Conservation (phyloP, 805 yeast species). For the Jamesozyma jinghongensis region DNA sequence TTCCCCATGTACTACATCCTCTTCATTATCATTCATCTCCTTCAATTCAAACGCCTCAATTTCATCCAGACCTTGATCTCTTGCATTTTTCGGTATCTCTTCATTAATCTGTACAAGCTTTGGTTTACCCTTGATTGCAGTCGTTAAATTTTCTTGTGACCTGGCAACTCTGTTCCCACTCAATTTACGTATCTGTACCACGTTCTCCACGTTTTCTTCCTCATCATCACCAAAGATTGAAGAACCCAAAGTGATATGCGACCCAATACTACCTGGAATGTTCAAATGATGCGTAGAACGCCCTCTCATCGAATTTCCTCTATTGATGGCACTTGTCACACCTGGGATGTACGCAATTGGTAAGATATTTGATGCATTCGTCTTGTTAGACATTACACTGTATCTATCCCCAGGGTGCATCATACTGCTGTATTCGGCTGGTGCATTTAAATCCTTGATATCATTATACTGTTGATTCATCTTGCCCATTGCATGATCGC, state of each 20-base stretch:
- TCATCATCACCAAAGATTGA: conserved; percentile 35
- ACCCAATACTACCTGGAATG: conserved; percentile 21
- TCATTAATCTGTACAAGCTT: conserved; percentile 40
- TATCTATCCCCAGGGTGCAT: conserved; percentile 12
- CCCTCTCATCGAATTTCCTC: background rate
- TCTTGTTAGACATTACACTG: conserved; percentile 54
- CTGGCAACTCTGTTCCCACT: background rate
- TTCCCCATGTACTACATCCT: too few relatives aligned
- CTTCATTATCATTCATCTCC: background rate
- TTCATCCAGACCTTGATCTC: conserved; percentile 6
- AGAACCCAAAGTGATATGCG: conserved; percentile 34
- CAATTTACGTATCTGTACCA: too few relatives aligned
- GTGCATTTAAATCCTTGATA: background rate
- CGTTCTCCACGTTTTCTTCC: conserved; percentile 16
- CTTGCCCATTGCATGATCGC: background rate
- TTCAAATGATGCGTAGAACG: conserved; percentile 2
- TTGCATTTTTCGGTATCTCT: too few relatives aligned
- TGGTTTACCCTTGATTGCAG: conserved; percentile 72
- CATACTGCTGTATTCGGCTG: background rate
- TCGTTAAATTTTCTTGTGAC: conserved; percentile 33
- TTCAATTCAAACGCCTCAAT: background rate
- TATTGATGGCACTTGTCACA: conserved; percentile 41
- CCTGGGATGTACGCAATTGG: conserved; percentile 95
- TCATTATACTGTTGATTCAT: background rate
- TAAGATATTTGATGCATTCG: conserved; percentile 77